phyloP scores from a whole-genome alignment of 768 basidiomycete species.

The Cyclocybe aegerita region DNA sequence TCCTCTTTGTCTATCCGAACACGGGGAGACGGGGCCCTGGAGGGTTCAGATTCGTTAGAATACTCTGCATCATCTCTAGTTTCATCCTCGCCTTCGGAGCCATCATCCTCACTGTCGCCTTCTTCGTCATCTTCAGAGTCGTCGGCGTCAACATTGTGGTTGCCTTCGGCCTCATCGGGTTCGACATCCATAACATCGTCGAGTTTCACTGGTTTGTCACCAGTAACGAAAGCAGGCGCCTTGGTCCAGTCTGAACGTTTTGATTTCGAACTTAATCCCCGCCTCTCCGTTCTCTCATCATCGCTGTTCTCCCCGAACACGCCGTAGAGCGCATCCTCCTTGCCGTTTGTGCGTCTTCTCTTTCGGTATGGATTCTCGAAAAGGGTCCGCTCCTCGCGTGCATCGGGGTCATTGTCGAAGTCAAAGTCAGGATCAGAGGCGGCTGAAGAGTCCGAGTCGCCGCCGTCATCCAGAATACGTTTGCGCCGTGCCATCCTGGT shows the following conservation, averaged over 20 bases:
- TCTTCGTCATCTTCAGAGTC: constrained; percentile 35
- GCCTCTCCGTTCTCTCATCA: constrained; percentile 38
- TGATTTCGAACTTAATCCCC: constrained; percentile 15
- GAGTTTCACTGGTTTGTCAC: constrained; percentile 49
- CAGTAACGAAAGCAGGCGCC: constrained; percentile 72
- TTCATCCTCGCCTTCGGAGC: constrained; percentile 34
- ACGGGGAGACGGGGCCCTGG: constrained; percentile 57
- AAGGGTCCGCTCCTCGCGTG: constrained; percentile 69
- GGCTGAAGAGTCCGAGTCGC: constrained; percentile 68
- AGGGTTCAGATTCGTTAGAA: constrained; percentile 49
- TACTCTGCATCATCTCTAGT: constrained; percentile 36
- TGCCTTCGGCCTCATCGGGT: constrained; percentile 29
- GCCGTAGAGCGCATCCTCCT: constrained; percentile 77
- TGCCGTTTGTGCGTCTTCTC: constrained; percentile 62
- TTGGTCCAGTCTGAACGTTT: constrained; percentile 70
- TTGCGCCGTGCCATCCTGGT: constrained; percentile 71
- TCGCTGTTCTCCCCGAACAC: constrained; percentile 74
- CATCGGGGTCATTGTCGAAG: constrained; percentile 55
- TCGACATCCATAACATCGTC: constrained; percentile 39
- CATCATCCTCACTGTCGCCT: constrained; percentile 34
- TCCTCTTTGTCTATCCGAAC: constrained; percentile 51
- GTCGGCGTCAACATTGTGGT: constrained; percentile 23
- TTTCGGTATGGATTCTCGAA: constrained; percentile 76
- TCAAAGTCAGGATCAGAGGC: constrained; percentile 51
- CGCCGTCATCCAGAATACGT: constrained; percentile 71